Evolutionary conservation across 352 stramenopile species (phyloP), one percentile per base, ranked within the genome.

Genomic region (Globisporangium solare): DNA sequence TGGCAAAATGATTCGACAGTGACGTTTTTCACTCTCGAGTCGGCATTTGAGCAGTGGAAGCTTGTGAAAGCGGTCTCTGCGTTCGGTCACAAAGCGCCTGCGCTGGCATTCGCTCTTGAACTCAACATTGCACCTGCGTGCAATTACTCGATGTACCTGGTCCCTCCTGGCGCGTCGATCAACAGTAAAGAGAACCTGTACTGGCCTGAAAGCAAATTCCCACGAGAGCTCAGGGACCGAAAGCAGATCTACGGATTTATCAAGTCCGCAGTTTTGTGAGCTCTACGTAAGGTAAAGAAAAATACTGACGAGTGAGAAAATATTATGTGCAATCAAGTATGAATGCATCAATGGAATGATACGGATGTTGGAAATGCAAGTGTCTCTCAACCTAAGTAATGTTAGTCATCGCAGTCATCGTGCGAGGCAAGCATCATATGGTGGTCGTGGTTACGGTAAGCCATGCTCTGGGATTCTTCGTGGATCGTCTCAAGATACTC

Each of bases 401-500:
- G 39, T 6, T n/a, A 43, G 39, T 43, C 39, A 3, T 43, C 37
- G 11, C 11, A 17, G 37, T 42, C 37, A 42, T 42, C 39, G 39
- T 43, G 39, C 12, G 39, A 43, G 10, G 39, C 39, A 6, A 43
- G 24, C 57, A 58, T 62, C 48, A 62, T 45, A 18, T 51, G 56
- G 46, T 31, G 51, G 20, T 56, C 48, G 22, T 45, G 58, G 47
- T 52, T 64, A 21, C 51, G 51, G 24, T 56, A 60, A 20, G 51
- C 41, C 43, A 60, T 54, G 32, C 51, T 79, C 42, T 78, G 73
- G 3, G 59, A 60, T 61, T 86, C 79, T 15, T 78, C 74, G 43
- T 93, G 79, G 37, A 95, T 74, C 77, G 92, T 88, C 51, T 91
- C 83, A 21, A 92, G 66, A 61, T 95, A 96, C 60, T 96, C 85